These are phyloP conservation scores for Capsicum rhomboideum DNA, from an alignment of 257 asterid genomes.

Conservation along the genomic window DNA sequence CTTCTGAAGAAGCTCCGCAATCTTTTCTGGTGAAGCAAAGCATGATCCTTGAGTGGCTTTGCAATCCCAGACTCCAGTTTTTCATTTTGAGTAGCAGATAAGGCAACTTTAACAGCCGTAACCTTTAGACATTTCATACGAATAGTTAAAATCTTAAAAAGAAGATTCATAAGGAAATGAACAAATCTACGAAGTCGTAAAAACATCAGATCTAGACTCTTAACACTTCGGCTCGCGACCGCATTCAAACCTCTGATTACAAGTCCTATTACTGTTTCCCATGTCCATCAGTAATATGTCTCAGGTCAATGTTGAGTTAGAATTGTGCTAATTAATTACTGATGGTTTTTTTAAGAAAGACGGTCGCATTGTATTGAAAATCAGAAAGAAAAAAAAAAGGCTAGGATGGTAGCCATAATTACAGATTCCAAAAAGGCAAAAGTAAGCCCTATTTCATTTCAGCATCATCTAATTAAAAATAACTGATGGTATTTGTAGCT, in stretches of 20 bases:
- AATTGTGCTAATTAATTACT: neutral
- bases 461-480: neutral
- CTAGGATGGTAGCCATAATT: neutral
- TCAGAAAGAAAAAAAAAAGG: neutral
- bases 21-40: constrained; percentile 94
- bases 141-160: neutral
- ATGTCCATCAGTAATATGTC: neutral
- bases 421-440: neutral
- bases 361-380: neutral
- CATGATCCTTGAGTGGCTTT: constrained; percentile 83
- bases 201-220: neutral
- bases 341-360: neutral
- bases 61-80: constrained; percentile 50
- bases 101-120: constrained; percentile 87
- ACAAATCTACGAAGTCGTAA: neutral
- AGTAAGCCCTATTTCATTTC: neutral
- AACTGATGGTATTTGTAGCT: neutral
- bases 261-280: neutral
- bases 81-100: constrained; percentile 51
- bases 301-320: neutral
- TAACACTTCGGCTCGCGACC: neutral
- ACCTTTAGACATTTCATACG: constrained; percentile 40
- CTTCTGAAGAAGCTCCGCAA: constrained; percentile 83
- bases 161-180: neutral
- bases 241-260: neutral